These are phyloP conservation scores for Rubus idaeus DNA, from an alignment of 306 rosid genomes.

Conservation along the genomic window DNA sequence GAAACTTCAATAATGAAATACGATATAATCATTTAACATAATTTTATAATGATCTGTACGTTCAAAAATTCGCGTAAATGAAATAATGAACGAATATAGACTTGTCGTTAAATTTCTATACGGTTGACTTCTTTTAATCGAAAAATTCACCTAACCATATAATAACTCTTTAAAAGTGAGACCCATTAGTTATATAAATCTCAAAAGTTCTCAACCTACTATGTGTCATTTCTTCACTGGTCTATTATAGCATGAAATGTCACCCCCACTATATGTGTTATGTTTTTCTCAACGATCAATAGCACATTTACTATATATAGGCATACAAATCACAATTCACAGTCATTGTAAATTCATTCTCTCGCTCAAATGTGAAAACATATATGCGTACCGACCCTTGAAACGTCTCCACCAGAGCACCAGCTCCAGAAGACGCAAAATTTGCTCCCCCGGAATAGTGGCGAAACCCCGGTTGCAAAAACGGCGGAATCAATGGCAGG, in stretches of 20 bases:
- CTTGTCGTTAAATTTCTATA: too few relatives aligned
- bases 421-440: slow-evolving; percentile 91
- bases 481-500: slow-evolving; percentile 66
- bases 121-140: too few relatives aligned
- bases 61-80: too few relatives aligned
- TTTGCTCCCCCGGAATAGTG: slow-evolving; percentile 65
- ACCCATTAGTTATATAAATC: too few relatives aligned
- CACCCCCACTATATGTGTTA: not conserved
- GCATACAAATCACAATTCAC: not conserved
- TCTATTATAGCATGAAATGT: not conserved
- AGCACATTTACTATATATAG: not conserved
- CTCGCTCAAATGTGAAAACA: slow-evolving; percentile 1
- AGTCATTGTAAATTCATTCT: not conserved
- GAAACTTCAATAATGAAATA: too few relatives aligned
- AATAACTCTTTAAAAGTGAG: too few relatives aligned
- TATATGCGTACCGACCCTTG: slow-evolving; percentile 66
- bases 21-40: too few relatives aligned
- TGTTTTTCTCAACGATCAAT: not conserved
- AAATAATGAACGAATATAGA: too few relatives aligned
- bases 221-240: not conserved
- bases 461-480: slow-evolving; percentile 60
- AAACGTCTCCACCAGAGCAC: slow-evolving; percentile 76
- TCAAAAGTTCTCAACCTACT: not conserved
- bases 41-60: too few relatives aligned
- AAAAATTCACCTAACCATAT: too few relatives aligned